A percentile compares a stretch with the other conserved stretches of the same genome.
Conservation (phyloP, 768 basidiomycete genomes). For the Kwoniella heveanensis region DNA sequence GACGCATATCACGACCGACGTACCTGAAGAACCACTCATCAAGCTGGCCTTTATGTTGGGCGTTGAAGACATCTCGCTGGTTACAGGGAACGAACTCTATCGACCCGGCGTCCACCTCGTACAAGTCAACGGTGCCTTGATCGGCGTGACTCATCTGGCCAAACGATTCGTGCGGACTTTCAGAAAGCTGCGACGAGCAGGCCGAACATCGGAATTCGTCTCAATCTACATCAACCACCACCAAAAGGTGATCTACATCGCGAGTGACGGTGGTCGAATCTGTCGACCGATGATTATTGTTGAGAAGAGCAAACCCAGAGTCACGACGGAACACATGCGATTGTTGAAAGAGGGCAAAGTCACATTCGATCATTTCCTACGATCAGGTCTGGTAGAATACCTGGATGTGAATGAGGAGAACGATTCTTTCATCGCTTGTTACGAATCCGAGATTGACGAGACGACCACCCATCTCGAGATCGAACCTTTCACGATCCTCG, state of each 20-base stretch:
- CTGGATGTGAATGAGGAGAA: slow-evolving; percentile 99
- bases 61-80: slow-evolving; percentile 91
- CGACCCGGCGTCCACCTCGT: slow-evolving; percentile 89
- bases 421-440: slow-evolving; percentile 91
- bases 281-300: slow-evolving; percentile 98
- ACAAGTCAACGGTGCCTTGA: slow-evolving; percentile 93
- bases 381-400: slow-evolving; percentile 91
- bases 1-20: slow-evolving; percentile 99
- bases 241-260: slow-evolving; percentile 91
- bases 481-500: slow-evolving; percentile 95
- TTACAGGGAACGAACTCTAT: slow-evolving; percentile 94
- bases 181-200: slow-evolving; percentile 86
- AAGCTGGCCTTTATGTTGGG: slow-evolving; percentile 91
- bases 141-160: slow-evolving; percentile 86
- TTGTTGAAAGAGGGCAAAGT: slow-evolving; percentile 75
- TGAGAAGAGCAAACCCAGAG: slow-evolving; percentile 73
- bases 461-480: slow-evolving; percentile 95
- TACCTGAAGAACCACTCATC: slow-evolving; percentile 91
- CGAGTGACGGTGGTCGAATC: slow-evolving; percentile 94
- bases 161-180: slow-evolving; percentile 84
- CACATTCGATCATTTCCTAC: slow-evolving; percentile 91
- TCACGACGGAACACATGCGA: slow-evolving; percentile 77
- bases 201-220: slow-evolving; percentile 92
- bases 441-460: slow-evolving; percentile 80
- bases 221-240: slow-evolving; percentile 95